Evolutionary conservation across 2,329 filamentous ascomycete species (phyloP).

Genomic region (Acarospora socialis): DNA sequence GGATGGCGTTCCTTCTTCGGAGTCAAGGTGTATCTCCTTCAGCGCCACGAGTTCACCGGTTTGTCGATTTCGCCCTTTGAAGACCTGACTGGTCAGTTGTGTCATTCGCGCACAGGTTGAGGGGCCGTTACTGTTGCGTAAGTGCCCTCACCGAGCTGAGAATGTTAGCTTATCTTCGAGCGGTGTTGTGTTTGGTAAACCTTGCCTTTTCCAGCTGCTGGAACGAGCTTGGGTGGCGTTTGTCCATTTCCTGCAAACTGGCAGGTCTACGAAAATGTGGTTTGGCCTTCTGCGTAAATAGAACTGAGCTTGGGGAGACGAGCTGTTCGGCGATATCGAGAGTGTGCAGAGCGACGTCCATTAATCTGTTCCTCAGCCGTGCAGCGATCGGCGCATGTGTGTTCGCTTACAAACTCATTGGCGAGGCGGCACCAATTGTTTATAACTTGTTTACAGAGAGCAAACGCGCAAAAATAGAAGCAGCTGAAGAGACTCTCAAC

Average conservation of each 20-base stretch:
- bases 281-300: slow-evolving; percentile 2
- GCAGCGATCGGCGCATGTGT: too few relatives aligned
- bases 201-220: slow-evolving; percentile 83
- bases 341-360: too few relatives aligned
- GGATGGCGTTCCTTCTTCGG: slow-evolving; percentile 91
- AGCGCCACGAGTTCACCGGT: slow-evolving; percentile 92
- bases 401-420: too few relatives aligned
- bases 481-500: too few relatives aligned
- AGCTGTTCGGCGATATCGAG: slow-evolving; percentile 9
- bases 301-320: slow-evolving; percentile 8
- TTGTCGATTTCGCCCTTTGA: slow-evolving; percentile 94
- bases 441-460: too few relatives aligned
- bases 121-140: slow-evolving; percentile 70
- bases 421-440: too few relatives aligned
- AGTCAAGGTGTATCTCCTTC: slow-evolving; percentile 98
- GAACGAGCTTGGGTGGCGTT: slow-evolving; percentile 89
- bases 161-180: slow-evolving; percentile 1
- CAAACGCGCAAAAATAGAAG: too few relatives aligned
- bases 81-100: slow-evolving; percentile 49
- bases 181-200: not conserved
- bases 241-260: slow-evolving; percentile 52
- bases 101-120: not conserved
- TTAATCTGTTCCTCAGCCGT: too few relatives aligned
- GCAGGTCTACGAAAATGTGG: not conserved
- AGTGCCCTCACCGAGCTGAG: slow-evolving; percentile 78